Evolutionary conservation across 2,329 filamentous ascomycete genomes (phyloP).

Genomic region (Ceratocystis colombiana): DNA sequence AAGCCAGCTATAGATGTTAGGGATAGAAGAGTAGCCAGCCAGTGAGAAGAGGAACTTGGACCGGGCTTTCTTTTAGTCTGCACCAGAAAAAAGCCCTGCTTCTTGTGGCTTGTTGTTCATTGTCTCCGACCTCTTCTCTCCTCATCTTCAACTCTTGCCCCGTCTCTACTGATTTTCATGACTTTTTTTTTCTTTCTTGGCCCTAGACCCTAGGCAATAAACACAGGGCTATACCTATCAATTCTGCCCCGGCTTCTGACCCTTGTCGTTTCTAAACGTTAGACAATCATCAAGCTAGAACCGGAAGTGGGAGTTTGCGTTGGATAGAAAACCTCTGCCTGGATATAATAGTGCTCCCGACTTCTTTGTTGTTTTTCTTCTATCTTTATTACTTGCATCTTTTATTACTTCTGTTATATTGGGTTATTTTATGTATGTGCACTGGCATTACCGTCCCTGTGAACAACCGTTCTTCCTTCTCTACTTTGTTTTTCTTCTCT

Average conservation of each 20-base stretch:
- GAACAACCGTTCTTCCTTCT: background rate
- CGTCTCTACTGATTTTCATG: background rate
- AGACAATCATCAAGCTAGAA: slow-evolving; percentile 12
- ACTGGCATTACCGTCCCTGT: too few species aligned
- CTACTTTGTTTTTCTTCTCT: background rate
- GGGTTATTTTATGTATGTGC: background rate
- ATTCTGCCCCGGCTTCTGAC: background rate
- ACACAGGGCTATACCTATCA: background rate
- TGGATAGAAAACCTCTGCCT: background rate
- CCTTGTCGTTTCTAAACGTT: background rate
- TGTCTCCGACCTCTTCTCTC: background rate
- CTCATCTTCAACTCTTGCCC: background rate
- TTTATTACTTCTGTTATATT: background rate
- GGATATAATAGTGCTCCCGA: slow-evolving; percentile 5
- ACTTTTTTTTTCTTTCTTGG: background rate
- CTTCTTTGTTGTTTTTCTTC: background rate
- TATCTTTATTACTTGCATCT: background rate
- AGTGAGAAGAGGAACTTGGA: background rate
- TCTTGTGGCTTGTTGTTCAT: background rate
- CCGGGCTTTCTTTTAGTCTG: background rate
- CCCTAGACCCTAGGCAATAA: background rate
- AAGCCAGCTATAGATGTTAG: slow-evolving; percentile 1
- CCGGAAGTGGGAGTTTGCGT: slow-evolving; percentile 10
- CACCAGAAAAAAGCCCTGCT: background rate
- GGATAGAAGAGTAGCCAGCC: background rate